Percentiles rank a stretch among this genome's conserved stretches.
These are phyloP conservation scores for Eremothecium coryli DNA, from an alignment of 1,139 yeast genomes.

Conservation along the genomic window DNA sequence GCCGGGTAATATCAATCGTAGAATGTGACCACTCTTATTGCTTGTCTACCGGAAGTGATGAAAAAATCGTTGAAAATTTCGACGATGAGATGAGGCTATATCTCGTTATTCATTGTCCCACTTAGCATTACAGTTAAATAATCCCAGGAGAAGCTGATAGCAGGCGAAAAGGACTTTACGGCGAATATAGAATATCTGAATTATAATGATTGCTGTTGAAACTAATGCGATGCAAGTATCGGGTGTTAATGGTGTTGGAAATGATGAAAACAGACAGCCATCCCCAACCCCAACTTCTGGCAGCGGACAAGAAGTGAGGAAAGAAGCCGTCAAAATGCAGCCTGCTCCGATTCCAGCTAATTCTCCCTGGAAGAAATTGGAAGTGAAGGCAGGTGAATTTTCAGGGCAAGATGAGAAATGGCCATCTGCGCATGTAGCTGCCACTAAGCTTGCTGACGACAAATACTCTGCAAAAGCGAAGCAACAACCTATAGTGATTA, in stretches of 20 bases:
- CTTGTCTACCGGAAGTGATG: too few species aligned
- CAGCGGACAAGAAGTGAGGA: constrained; percentile 10
- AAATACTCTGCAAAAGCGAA: constrained; percentile 26
- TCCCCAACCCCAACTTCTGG: constrained; percentile 1
- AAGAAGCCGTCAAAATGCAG: constrained; percentile 34
- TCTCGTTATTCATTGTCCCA: too few species aligned
- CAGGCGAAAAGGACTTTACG: neutral
- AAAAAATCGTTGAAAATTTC: constrained; percentile 2
- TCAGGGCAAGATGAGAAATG: constrained; percentile 42
- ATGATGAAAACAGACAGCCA: constrained; percentile 1
- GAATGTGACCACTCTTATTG: too few species aligned
- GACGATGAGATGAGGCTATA: constrained; percentile 6
- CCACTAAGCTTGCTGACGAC: constrained; percentile 15
- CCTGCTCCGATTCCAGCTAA: constrained; percentile 73
- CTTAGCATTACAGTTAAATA: too few species aligned
- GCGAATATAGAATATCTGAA: neutral
- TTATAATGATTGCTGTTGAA: constrained; percentile 1
- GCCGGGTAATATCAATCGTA: too few species aligned
- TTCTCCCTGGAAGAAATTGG: constrained; percentile 57
- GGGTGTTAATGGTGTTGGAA: constrained; percentile 2
- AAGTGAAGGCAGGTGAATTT: constrained; percentile 31
- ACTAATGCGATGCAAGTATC: constrained; percentile 4
- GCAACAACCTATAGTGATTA: constrained; percentile 33
- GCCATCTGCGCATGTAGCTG: constrained; percentile 48
- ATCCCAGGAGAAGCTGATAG: too few species aligned